A percentile compares a stretch with the other conserved stretches of the same genome.
Evolutionary conservation across 1,284 basidiomycete genomes (phyloP).

Genomic region (Amylostereum chailletii): DNA sequence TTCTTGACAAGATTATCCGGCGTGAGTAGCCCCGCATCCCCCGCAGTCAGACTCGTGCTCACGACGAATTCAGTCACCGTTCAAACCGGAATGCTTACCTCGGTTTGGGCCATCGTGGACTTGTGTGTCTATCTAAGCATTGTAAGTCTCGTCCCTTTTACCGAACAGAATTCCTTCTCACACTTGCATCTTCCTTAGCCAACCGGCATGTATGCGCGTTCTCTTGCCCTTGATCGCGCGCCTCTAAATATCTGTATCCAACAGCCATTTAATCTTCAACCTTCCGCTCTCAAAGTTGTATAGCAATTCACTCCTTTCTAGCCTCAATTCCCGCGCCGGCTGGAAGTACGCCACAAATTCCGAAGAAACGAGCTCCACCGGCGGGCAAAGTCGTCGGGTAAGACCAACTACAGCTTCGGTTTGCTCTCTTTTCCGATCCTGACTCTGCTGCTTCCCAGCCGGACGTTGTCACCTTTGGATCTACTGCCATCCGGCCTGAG

Average conservation of each 20-base stretch:
- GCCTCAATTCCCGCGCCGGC: conserved; percentile 18
- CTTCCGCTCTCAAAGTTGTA: conserved; percentile 23
- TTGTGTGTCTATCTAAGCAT: conserved; percentile 16
- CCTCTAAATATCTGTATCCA: not conserved
- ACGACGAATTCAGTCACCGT: conserved; percentile 16
- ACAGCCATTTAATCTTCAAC: conserved; percentile 20
- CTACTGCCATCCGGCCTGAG: not conserved
- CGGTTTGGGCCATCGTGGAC: conserved; percentile 17
- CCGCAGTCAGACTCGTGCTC: not conserved
- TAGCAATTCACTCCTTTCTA: conserved; percentile 22
- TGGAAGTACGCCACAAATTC: not conserved
- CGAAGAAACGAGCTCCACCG: not conserved
- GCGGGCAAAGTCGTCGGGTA: not conserved
- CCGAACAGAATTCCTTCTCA: not conserved
- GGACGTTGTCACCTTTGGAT: not conserved
- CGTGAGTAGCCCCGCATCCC: conserved; percentile 1
- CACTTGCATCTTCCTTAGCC: not conserved
- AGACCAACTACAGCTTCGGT: too few species aligned
- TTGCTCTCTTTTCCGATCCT: too few species aligned
- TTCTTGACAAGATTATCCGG: conserved; percentile 7
- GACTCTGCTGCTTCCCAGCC: not conserved
- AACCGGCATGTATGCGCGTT: conserved; percentile 3
- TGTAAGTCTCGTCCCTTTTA: conserved; percentile 4
- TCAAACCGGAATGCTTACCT: conserved; percentile 20
- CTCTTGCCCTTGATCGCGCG: not conserved